Conservation (phyloP, 2,329 filamentous ascomycete species). For the Fusarium nematophilum region DNA sequence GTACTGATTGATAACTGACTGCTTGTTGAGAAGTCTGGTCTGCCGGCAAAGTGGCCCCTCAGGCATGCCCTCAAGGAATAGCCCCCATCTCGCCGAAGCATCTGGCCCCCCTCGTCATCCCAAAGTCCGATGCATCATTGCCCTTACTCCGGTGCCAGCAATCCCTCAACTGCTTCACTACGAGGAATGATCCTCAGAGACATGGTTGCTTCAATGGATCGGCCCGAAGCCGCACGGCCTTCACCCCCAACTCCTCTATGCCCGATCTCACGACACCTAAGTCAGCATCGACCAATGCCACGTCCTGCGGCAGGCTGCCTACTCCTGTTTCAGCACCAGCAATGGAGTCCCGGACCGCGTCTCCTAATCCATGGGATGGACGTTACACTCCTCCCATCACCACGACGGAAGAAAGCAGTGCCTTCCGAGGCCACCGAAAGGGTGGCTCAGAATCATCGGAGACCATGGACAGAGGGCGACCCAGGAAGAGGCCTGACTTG, state of each 20-base stretch:
- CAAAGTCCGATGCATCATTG: conserved; percentile 43
- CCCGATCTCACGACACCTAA: conserved; percentile 55
- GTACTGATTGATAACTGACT: too few species aligned
- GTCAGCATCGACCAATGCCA: conserved; percentile 54
- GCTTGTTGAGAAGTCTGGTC: too few species aligned
- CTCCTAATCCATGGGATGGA: conserved; percentile 59
- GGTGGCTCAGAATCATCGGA: conserved; percentile 68
- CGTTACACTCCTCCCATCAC: conserved; percentile 42
- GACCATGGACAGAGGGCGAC: conserved; percentile 71
- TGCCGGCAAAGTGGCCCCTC: conserved; percentile 38
- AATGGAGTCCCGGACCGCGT: conserved; percentile 53
- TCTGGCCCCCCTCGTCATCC: conserved; percentile 69
- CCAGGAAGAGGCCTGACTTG: conserved; percentile 63
- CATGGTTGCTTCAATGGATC: conserved; percentile 60
- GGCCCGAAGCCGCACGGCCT: conserved; percentile 57
- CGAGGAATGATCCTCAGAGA: conserved; percentile 57
- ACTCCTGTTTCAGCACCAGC: conserved; percentile 63
- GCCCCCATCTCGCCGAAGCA: conserved; percentile 62
- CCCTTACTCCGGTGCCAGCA: conserved; percentile 48
- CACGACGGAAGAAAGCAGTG: conserved; percentile 21
- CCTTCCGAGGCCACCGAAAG: conserved; percentile 57
- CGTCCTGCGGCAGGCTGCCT: conserved; percentile 55
- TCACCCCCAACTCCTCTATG: conserved; percentile 48
- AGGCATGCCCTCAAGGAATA: conserved; percentile 6
- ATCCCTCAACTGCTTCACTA: conserved; percentile 59